Base-by-base conservation (phyloP, 768 basidiomycete species). In the Russula dissimulans region DNA sequence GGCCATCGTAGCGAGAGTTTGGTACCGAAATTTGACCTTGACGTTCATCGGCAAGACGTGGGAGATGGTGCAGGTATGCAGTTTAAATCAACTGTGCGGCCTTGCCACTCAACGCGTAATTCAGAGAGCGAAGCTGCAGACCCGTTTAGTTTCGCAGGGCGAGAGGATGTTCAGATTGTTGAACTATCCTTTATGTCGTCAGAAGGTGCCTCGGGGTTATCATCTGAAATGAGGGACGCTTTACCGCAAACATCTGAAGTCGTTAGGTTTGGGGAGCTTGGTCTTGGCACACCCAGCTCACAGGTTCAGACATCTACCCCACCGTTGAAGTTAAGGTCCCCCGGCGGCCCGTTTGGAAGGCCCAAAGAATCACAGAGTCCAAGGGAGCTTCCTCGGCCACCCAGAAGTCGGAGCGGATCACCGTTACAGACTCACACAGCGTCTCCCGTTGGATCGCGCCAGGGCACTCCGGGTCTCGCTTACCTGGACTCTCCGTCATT, bases 161-260 rank as follows among this genome's bases (percentile, higher is more conserved):
- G 45, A 38, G 69, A 74, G 43, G 75, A 74, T 36, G 56, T 72
- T 56, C 72, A 62, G 11, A 65, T 66, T 2, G 65, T 65, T 44
- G 69, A 71, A 34, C 54, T 68, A 17, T 70, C 69, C 10, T 67
- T 68, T 49, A 60, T 66, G 53, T 70, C 70, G 26, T 66, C 67
- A 15, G 63, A 62, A 46, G 36, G 60, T 22, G 15, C 57, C 59
- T 44, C 57, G 52, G 46, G 66, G 60, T 53, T 66, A 15, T 43
- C 38, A 9, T 15, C 65, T 2, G 65, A 65, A 41, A 66, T 65
- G 32, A 47, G 60, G 0, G 66, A 70, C 15, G 71, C 74, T n/a
- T 72, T 71, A 29, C 70, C 72, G 46, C 74, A 73, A 11, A 75
- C 75, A 50, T 69, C 75, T 18, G 74, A 73, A 2, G 63, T 73